Base-by-base conservation (phyloP, 163 green algal species). In the Chloromonas sp. region DNA sequence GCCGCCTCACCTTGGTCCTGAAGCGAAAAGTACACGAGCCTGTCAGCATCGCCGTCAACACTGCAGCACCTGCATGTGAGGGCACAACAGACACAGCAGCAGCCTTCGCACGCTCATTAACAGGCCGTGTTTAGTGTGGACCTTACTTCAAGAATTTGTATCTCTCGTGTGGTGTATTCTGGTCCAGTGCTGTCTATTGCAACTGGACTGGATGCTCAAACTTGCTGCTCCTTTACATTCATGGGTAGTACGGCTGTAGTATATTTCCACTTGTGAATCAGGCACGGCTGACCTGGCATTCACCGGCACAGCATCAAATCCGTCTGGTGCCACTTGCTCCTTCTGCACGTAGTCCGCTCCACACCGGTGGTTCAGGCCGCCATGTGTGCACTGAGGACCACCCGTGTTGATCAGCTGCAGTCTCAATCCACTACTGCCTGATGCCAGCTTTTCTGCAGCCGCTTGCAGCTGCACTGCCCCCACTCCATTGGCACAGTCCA, bases 341-440 rank as follows among this genome's bases (percentile, higher is more conserved):
- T 99, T 99, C 88, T 99, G 96, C 61, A 99, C 94, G 78, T 93
- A 98, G 87, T 99, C 97, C 11, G 97, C 95, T 0, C 97, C 97
- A 83, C 95, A 98, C 14, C 71, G 62, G 36, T 89, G 84, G 84
- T 96, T 96, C 83, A 96, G 77, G 58, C 71, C 82, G 0, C 92
- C 92, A 1, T 87, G 57, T n/a, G 74, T 14, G 1, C 60, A 59
- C 58, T 61, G 36, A 36, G 36, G 2, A 1, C 59, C 85, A 0
- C 92, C 94, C 2, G 79, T 92, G 88, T 98, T 98, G 71, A 85
- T 80, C 84, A 98, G 83, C 60, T 91, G 81, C 57, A 98, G 81
- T 1, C 60, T 2, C n/a, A 96, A 86, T 3, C 91, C 91, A 71
- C 93, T 62, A 3, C 80, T 78, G n/a, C 84, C 60, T 14, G 81